Evolutionary conservation across 192 early-diverging fungal genomes (phyloP).

Genomic region (Coemansia erecta): DNA sequence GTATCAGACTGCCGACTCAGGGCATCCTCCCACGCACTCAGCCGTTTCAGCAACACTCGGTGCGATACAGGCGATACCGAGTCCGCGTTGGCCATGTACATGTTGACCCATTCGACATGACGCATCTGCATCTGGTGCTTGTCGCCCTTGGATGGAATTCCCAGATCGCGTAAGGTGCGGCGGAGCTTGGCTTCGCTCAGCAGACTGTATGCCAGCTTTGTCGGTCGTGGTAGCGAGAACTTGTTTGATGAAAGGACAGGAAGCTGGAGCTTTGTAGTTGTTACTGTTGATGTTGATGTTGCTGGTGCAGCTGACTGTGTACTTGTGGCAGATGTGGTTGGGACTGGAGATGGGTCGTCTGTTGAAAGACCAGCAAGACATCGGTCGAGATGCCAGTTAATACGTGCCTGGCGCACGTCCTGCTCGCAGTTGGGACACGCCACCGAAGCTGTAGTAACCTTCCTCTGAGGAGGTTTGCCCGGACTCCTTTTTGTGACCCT

Average conservation of each 20-base stretch:
- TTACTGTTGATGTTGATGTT: neutral
- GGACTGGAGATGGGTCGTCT: neutral
- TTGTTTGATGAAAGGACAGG: constrained; percentile 4
- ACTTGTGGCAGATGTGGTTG: neutral
- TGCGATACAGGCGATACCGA: constrained; percentile 35
- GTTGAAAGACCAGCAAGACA: constrained; percentile 30
- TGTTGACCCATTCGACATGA: constrained; percentile 51
- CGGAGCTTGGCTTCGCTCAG: constrained; percentile 51
- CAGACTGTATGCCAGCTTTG: constrained; percentile 52
- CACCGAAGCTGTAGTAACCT: constrained; percentile 3
- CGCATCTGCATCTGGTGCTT: constrained; percentile 48
- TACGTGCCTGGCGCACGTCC: constrained; percentile 21
- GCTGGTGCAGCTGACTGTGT: neutral
- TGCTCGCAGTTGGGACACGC: constrained; percentile 46
- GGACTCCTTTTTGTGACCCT: neutral
- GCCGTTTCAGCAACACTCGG: constrained; percentile 19
- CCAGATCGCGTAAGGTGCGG: constrained; percentile 43
- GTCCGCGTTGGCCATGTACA: constrained; percentile 55
- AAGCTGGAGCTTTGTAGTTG: constrained; percentile 9
- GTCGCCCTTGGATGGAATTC: constrained; percentile 50
- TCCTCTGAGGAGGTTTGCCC: neutral
- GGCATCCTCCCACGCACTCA: constrained; percentile 37
- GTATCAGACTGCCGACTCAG: constrained; percentile 15
- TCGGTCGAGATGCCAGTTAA: constrained; percentile 51
- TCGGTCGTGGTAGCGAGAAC: constrained; percentile 36